Percentiles rank a stretch among this genome's conserved stretches.
Conservation (phyloP, 345 rosid species). For the Raphanus sativus region DNA sequence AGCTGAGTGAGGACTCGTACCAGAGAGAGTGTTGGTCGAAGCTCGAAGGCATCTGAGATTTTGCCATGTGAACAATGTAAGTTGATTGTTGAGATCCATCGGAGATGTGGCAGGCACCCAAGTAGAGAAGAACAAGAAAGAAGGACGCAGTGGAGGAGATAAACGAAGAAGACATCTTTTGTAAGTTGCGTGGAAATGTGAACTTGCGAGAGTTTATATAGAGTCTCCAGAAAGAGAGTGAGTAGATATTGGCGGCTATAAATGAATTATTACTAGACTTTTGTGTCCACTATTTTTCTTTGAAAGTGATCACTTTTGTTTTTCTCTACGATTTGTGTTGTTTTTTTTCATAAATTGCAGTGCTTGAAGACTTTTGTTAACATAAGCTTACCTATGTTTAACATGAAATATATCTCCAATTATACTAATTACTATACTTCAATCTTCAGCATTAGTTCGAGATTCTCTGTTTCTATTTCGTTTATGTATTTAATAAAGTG, state of each 20-base stretch:
- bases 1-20: conserved; percentile 73
- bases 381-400: too few relatives aligned
- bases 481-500: too few relatives aligned
- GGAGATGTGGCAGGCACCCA: conserved; percentile 44
- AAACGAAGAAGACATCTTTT: conserved; percentile 18
- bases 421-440: too few relatives aligned
- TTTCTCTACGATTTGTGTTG: background rate
- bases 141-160: conserved; percentile 15
- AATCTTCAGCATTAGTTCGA: too few relatives aligned
- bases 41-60: conserved; percentile 63
- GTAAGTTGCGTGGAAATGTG: background rate
- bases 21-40: conserved; percentile 69
- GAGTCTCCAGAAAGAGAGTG: background rate
- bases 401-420: too few relatives aligned
- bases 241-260: background rate
- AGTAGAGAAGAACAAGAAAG: conserved; percentile 29
- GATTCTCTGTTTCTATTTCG: too few relatives aligned
- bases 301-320: background rate
- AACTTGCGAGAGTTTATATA: background rate
- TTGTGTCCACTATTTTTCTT: conserved; percentile 27
- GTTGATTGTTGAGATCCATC: conserved; percentile 42
- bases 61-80: conserved; percentile 85
- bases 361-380: too few relatives aligned
- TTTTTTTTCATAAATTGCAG: too few relatives aligned
- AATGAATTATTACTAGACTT: background rate